Evolutionary conservation across 2,329 filamentous ascomycete species (phyloP).

Genomic region (Botrytis porri): DNA sequence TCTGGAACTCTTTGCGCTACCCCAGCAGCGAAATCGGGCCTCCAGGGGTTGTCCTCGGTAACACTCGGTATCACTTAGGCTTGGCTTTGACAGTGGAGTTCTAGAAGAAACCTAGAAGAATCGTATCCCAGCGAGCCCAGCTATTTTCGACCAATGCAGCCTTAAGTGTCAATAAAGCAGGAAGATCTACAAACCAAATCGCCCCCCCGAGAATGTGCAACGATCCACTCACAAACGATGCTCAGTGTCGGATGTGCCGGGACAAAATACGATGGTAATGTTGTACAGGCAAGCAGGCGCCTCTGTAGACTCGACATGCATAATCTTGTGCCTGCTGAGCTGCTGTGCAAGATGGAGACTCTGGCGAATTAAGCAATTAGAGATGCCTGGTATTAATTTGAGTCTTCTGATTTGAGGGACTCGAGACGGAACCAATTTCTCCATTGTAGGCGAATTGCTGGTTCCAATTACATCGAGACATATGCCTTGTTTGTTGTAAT

Average conservation of each 20-base stretch:
- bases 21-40: conserved; percentile 5
- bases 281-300: background rate
- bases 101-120: conserved; percentile 12
- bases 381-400: background rate
- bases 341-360: conserved; percentile 3
- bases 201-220: background rate
- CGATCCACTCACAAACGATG: conserved; percentile 2
- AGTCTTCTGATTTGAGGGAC: background rate
- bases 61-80: background rate
- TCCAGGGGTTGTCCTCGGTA: background rate
- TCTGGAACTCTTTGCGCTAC: background rate
- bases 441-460: background rate
- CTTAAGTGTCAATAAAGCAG: background rate
- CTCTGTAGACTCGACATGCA: background rate
- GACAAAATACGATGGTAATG: background rate
- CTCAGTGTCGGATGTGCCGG: background rate
- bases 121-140: background rate
- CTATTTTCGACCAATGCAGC: background rate
- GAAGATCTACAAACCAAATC: conserved; percentile 12
- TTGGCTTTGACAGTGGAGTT: conserved; percentile 1
- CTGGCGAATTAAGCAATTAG: background rate
- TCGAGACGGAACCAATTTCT: background rate
- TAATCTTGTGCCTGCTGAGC: conserved; percentile 12
- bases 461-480: background rate
- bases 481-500: background rate